phyloP scores from a whole-genome alignment of 306 rosid genomes.

The Astragalus membranaceus region DNA sequence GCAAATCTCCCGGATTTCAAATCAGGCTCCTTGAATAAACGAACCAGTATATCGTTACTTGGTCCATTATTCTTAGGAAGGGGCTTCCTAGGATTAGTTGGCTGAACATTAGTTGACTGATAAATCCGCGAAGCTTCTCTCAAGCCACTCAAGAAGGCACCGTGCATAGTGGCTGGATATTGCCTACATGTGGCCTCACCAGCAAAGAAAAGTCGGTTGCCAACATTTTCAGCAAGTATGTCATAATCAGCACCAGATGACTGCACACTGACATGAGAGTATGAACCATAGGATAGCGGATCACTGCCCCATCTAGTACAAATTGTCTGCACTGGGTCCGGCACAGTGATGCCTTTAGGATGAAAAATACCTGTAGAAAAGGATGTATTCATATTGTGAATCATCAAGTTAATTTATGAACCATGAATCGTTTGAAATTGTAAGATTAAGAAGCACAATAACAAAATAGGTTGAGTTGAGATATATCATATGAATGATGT shows the following conservation, averaged over 20 bases:
- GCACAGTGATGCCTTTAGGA: conserved; percentile 70
- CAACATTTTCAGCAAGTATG: conserved; percentile 76
- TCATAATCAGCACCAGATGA: conserved; percentile 89
- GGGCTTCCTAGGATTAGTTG: conserved; percentile 37
- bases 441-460: background rate
- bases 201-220: conserved; percentile 76
- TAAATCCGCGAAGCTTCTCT: conserved; percentile 83
- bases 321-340: conserved; percentile 70
- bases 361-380: conserved; percentile 59
- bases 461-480: background rate
- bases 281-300: conserved; percentile 83
- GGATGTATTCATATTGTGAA: background rate
- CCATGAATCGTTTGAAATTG: background rate
- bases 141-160: conserved; percentile 88
- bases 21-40: conserved; percentile 71
- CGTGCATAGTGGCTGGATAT: conserved; percentile 96
- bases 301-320: conserved; percentile 96
- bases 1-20: conserved; percentile 52
- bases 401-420: background rate
- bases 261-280: conserved; percentile 79
- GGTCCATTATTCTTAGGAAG: conserved; percentile 42
- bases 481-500: background rate
- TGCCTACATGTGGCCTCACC: conserved; percentile 95
- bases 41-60: conserved; percentile 36
- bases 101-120: conserved; percentile 32